These are phyloP conservation scores for Elasticomyces elasticus DNA, from an alignment of 495 filamentous ascomycete genomes.

Conservation along the genomic window DNA sequence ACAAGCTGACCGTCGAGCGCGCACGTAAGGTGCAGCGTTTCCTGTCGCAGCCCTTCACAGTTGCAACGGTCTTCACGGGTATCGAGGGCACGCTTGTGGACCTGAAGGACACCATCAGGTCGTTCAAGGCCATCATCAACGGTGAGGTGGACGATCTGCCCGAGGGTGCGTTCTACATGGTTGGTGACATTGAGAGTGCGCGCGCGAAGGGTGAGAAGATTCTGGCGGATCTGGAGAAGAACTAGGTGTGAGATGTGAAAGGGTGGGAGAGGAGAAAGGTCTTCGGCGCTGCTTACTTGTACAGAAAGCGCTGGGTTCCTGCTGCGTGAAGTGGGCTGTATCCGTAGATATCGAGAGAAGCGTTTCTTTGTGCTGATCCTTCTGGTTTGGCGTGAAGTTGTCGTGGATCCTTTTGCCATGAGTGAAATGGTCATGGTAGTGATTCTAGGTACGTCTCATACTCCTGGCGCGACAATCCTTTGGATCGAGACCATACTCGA, in stretches of 20 bases:
- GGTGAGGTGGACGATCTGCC: constrained; percentile 94
- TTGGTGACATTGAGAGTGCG: constrained; percentile 88
- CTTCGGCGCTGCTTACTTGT: not conserved
- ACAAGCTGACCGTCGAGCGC: constrained; percentile 99
- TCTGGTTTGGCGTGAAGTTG: too few species aligned
- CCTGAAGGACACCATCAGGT: constrained; percentile 93
- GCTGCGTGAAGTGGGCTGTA: not conserved
- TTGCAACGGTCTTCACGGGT: constrained; percentile 96
- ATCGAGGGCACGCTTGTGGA: constrained; percentile 96
- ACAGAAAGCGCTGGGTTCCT: not conserved
- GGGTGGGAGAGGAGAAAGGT: not conserved
- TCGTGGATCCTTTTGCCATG: too few species aligned
- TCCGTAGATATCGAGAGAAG: constrained; percentile 4
- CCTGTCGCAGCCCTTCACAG: constrained; percentile 97
- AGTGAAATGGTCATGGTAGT: too few species aligned
- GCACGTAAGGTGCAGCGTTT: constrained; percentile 99
- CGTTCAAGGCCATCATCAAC: constrained; percentile 94
- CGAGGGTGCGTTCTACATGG: constrained; percentile 96
- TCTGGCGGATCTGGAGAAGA: constrained; percentile 77
- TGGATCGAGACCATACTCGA: too few species aligned
- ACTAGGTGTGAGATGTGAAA: constrained; percentile 6
- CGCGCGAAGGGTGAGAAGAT: constrained; percentile 99
- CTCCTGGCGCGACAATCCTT: too few species aligned
- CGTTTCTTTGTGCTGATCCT: not conserved
- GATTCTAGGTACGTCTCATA: too few species aligned